Percentiles rank a stretch among this genome's conserved stretches.
Evolutionary conservation across 306 rosid species (phyloP).

Genomic region (Sicyos edulis): DNA sequence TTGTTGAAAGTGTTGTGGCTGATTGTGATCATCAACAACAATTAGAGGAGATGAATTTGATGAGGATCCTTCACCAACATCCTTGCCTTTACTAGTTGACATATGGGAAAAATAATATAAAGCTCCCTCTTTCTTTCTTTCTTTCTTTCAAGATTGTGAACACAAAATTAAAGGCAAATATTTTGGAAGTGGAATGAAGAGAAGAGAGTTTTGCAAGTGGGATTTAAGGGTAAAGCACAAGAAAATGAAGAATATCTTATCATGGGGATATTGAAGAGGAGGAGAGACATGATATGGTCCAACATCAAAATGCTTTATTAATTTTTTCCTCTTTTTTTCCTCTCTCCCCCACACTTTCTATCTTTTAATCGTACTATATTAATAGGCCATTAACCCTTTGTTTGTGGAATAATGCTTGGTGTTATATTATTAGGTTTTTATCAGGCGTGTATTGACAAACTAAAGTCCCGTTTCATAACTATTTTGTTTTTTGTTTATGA

Average conservation of each 20-base stretch:
- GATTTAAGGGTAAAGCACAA: background rate
- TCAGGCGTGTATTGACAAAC: too few species aligned
- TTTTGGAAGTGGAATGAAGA: background rate
- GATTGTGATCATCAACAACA: background rate
- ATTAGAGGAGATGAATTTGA: constrained; percentile 16
- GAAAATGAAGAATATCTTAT: constrained; percentile 34
- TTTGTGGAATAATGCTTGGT: constrained; percentile 10
- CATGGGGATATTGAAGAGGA: constrained; percentile 38
- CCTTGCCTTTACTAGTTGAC: constrained; percentile 43
- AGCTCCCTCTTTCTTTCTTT: background rate
- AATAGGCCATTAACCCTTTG: constrained; percentile 23
- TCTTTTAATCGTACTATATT: constrained; percentile 45
- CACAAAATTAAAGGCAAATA: background rate
- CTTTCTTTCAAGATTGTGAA: background rate
- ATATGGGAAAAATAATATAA: constrained; percentile 16
- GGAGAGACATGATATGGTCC: constrained; percentile 58
- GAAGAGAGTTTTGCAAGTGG: background rate
- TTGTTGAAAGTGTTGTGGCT: too few species aligned
- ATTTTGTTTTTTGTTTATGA: too few species aligned
- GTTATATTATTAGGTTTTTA: constrained; percentile 23
- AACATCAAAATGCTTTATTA: constrained; percentile 39
- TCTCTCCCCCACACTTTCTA: constrained; percentile 25
- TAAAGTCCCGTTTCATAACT: too few species aligned
- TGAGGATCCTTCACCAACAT: constrained; percentile 43
- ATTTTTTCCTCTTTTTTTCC: constrained; percentile 35